Base-by-base conservation (phyloP, 805 yeast species). In the Isabelozyma gotoi region DNA sequence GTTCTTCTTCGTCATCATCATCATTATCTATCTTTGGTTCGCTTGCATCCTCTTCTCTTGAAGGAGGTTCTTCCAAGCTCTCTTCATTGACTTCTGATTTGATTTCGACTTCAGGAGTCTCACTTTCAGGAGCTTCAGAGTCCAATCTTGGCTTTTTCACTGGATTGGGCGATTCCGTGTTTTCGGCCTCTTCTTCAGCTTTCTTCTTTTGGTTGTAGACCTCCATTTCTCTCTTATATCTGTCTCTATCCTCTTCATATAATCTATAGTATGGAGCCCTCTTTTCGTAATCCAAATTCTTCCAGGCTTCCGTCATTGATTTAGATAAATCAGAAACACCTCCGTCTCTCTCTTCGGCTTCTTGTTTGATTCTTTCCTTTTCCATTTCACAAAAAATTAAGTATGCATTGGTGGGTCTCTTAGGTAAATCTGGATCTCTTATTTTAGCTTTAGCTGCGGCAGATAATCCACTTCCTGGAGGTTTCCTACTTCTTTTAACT, bases 341-440 rank as follows among this genome's bases (percentile, higher is more conserved):
- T 3, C 80, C 77, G 39, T 72, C 71, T 40, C 62, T 64, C n/a
- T 64, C 63, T 47, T 80, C 85, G 41, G 82, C 71, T 47, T 77
- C 80, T 40, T 76, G 73, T 48, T 79, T 81, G 32, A 88, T 76
- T 39, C 77, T 72, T 38, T 88, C 96, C 63, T 87, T 87, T 57
- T 88, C 95, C 67, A 78, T 68, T 46, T 91, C 97, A 65, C 97
- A 91, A 58, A 85, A 90, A 19, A 88, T 78, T 48, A 88, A 71
- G 57, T 90, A 91, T 4, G 97, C 96, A 62, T 90, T 91, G 3
- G 94, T 84, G 5, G 97, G 96, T 55, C 95, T 75, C 54, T 86
- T 88, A 16, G 97, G 97, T 55, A 85, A 75, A 52, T 82, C 82
- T 7, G 96, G 96, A 62, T 90, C 96, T 54, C 90, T 79, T 7